phyloP scores from a whole-genome alignment of 345 rosid species.

The Erysimum cheiranthoides region DNA sequence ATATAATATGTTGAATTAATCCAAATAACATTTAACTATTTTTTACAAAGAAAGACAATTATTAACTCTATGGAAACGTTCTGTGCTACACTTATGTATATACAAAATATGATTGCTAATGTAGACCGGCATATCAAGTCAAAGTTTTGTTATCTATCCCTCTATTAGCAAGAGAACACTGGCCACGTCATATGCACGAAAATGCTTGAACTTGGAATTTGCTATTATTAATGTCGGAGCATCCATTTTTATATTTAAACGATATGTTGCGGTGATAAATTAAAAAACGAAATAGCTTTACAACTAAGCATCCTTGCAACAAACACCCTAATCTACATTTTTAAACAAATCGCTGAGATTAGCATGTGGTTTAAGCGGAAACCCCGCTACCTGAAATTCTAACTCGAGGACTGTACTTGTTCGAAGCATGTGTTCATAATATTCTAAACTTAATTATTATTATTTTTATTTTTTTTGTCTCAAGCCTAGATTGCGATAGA shows the following conservation, averaged over 20 bases:
- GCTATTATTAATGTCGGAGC: neutral
- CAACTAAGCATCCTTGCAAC: slow-evolving; percentile 40
- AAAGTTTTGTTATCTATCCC: slow-evolving; percentile 4
- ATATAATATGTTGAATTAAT: too few relatives aligned
- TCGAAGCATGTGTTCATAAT: slow-evolving; percentile 33
- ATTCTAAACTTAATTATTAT: slow-evolving; percentile 5
- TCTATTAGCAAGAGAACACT: neutral
- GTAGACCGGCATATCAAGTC: slow-evolving; percentile 4
- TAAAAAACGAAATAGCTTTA: neutral
- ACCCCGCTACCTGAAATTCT: slow-evolving; percentile 57
- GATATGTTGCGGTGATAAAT: slow-evolving; percentile 7
- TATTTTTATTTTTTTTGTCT: neutral
- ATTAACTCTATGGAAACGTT: neutral
- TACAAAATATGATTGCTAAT: slow-evolving; percentile 13
- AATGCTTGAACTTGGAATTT: slow-evolving; percentile 1
- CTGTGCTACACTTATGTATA: neutral
- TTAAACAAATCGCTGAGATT: slow-evolving; percentile 22
- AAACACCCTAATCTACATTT: slow-evolving; percentile 34
- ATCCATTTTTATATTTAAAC: neutral
- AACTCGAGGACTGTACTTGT: slow-evolving; percentile 30
- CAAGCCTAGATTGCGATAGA: neutral
- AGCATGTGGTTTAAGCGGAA: slow-evolving; percentile 59
- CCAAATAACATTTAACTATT: too few relatives aligned
- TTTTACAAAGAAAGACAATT: too few relatives aligned
- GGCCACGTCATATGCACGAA: slow-evolving; percentile 2